Base-by-base conservation (phyloP, 306 rosid genomes). In the Gillenia trifoliata region DNA sequence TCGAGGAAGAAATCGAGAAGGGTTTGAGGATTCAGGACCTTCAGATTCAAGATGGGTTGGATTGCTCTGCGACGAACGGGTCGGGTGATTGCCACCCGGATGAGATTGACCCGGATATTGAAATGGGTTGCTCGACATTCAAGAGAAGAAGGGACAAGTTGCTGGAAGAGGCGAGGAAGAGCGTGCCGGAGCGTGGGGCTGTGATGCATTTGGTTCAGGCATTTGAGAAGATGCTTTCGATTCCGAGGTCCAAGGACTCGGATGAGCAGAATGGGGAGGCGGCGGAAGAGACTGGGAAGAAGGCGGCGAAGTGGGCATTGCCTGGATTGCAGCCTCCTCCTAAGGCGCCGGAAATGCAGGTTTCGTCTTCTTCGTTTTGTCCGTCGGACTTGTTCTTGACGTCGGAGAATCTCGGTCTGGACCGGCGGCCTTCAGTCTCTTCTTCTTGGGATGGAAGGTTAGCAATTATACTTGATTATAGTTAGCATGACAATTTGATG, bases 391-490 rank as follows among this genome's bases (percentile, higher is more conserved):
- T 84, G 73, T 75, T 79, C 36, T 77, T 90, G 83, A 95, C 99
- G 29, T 87, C 87, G 0, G 89, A 86, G 77, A 90, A 74, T 62
- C 96, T 90, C 26, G 98, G 97, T 56, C 80, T 95, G 88, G 91
- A 86, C 85, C 73, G 83, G 4, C 81, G 71, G 33, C 38, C 49
- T 71, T 87, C 90, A 0, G 77, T 81, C 56, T 81, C 96, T 25
- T 85, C 96, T 56, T 92, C 99, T 54, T 90, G 91, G 96, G 93
- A 94, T 36, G 80, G 89, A 86, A 95, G 99, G 99, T 95, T 71
- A 26, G 87, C 83, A 49, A 68, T 11, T 20, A 15, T 26, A 38
- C 36, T 60, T 25, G 45, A 49, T 52, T 79, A 30, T 62, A 52
- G n/a, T 49, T 20, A 62, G 45, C n/a, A 62, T 3, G 1, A 50